Conservation (phyloP, 1,284 basidiomycete genomes). For the Rhizoctonia solani region DNA sequence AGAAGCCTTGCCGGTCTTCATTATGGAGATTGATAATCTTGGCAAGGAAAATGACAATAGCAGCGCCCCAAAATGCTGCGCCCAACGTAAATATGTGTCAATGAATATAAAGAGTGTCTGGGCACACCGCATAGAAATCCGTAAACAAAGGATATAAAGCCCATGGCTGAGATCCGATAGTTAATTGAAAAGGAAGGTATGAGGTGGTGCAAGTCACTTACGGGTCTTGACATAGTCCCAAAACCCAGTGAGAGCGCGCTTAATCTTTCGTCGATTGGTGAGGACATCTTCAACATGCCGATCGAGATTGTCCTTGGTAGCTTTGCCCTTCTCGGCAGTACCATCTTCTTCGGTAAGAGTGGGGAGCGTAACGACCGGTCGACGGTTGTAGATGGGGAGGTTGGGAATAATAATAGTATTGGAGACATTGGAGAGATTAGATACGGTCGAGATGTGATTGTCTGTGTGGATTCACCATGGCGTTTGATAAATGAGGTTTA, state of each 20-base stretch:
- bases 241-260: conserved; percentile 67
- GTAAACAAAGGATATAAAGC: conserved; percentile 74
- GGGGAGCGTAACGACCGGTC: conserved; percentile 66
- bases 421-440: conserved; percentile 74
- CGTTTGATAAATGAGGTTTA: no score
- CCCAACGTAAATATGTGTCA: neutral
- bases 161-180: conserved; percentile 50
- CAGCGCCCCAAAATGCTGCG: conserved; percentile 74
- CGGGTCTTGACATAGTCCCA: conserved; percentile 87
- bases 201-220: conserved; percentile 53
- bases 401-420: conserved; percentile 78
- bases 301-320: conserved; percentile 64
- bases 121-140: conserved; percentile 71
- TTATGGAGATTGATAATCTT: conserved; percentile 74
- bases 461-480: conserved; percentile 56
- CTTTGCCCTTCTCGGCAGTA: conserved; percentile 45
- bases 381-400: conserved; percentile 66
- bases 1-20: conserved; percentile 63
- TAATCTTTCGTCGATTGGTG: conserved; percentile 63
- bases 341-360: conserved; percentile 42
- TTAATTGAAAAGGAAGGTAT: no score
- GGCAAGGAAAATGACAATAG: conserved; percentile 75
- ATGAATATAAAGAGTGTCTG: neutral
- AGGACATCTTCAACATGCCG: conserved; percentile 80
- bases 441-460: conserved; percentile 70